These are phyloP conservation scores for Fagopyrum homotropicum DNA, from an alignment of 148 eudicot species.

Conservation along the genomic window DNA sequence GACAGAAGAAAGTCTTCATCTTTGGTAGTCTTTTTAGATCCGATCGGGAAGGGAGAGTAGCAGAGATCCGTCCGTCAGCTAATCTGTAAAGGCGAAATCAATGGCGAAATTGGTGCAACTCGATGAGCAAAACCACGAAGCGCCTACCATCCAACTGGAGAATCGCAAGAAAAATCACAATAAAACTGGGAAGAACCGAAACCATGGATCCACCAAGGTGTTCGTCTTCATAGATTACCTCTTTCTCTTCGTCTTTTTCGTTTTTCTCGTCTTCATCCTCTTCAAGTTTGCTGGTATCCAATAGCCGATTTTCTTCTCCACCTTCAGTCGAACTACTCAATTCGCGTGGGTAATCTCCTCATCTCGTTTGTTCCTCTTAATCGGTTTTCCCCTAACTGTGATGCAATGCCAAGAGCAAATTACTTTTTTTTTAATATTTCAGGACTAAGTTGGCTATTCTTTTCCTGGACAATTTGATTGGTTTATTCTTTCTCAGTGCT, in stretches of 20 bases:
- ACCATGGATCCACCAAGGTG: conserved; percentile 14
- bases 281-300: conserved; percentile 2
- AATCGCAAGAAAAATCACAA: conserved; percentile 9
- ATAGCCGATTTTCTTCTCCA: neutral
- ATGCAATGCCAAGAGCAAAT: neutral
- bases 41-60: neutral
- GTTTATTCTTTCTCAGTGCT: neutral
- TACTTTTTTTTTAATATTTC: neutral
- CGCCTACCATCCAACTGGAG: neutral
- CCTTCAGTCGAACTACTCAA: neutral
- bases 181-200: neutral
- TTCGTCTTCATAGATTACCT: conserved; percentile 15
- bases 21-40: conserved; percentile 1
- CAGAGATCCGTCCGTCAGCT: neutral
- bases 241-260: conserved; percentile 10
- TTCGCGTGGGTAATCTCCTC: neutral
- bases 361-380: neutral
- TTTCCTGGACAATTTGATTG: neutral
- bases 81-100: neutral
- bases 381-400: neutral
- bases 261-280: conserved; percentile 11
- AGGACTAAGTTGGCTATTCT: neutral
- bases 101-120: conserved; percentile 15
- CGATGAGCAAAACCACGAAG: conserved; percentile 6
- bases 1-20: neutral